Evolutionary conservation across 2,329 filamentous ascomycete genomes (phyloP), one percentile per base, ranked within the genome.

Genomic region (Alternaria incomplexa): DNA sequence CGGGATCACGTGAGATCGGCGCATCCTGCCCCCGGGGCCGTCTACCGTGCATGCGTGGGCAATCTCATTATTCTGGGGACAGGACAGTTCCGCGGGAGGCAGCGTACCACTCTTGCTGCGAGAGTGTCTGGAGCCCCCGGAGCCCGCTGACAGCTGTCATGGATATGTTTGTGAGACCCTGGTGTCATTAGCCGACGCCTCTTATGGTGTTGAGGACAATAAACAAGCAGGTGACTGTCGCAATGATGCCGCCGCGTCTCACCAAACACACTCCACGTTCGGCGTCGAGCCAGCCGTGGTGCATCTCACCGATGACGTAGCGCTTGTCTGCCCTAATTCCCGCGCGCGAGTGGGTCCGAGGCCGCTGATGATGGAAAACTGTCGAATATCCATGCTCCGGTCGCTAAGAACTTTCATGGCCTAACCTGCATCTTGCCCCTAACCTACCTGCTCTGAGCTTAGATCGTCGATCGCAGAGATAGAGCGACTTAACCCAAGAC

Each of bases 391-490:
- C 60, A 65, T 65, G 36, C 13, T 45, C 45, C 53, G 45, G 61
- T 48, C 46, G 50, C 57, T 57, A 46, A 63, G 28, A 60, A 36
- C 52, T 54, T 57, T 61, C 52, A 43, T 56, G 25, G 59, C 45
- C 46, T 61, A 25, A 55, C 53, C 55, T 44, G 55, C 51, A 28
- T 45, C 62, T 15, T 48, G 40, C 54, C 25, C 46, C 46, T 65
- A 48, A 66, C 67, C 67, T 56, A 22, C 68, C 58, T 25, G n/a
- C 56, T 36, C 32, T 5, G 62, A 40, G 68, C 13, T 44, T 51
- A 57, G 58, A 61, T 62, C 59, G 69, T 56, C 67, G 69, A 71
- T 71, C 69, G 5, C 43, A 61, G 43, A 54, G 30, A 43, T 48
- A 22, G 32, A 17, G 48, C 50, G n/a, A 40, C 32, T 50, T 50